These are phyloP conservation scores for Phaeosphaeria sp. DNA, from an alignment of 2,329 filamentous ascomycete genomes.

Conservation along the genomic window DNA sequence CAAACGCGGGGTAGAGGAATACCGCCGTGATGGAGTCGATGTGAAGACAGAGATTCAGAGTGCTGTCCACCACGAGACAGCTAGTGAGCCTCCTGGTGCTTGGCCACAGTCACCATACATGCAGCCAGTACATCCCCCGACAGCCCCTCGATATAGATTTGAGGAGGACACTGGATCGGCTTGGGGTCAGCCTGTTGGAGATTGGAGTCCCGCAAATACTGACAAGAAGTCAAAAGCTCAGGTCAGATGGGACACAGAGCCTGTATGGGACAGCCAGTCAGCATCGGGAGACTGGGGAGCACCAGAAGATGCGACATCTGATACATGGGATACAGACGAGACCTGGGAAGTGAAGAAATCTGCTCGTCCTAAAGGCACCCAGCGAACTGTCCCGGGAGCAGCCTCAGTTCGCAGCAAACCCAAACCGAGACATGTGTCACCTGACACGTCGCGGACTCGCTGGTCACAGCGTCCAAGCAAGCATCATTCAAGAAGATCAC, in stretches of 20 bases:
- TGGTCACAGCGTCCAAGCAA: conserved; percentile 1
- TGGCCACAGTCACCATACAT: conserved; percentile 29
- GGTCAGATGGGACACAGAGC: conserved; percentile 17
- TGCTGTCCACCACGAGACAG: neutral
- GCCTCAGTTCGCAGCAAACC: conserved; percentile 1
- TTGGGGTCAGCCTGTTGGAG: conserved; percentile 2
- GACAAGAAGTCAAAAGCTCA: conserved; percentile 3
- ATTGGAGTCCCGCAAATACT: neutral
- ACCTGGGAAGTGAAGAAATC: conserved; percentile 16
- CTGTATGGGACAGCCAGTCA: conserved; percentile 14
- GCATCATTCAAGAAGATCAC: neutral
- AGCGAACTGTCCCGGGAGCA: neutral
- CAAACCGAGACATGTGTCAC: neutral
- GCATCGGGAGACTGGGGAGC: conserved; percentile 16
- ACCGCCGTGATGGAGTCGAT: conserved; percentile 10
- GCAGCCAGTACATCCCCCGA: neutral
- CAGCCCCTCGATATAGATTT: neutral
- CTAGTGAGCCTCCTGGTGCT: conserved; percentile 28
- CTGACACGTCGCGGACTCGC: neutral
- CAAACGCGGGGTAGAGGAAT: conserved; percentile 29
- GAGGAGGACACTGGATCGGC: neutral
- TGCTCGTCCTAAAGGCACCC: conserved; percentile 1
- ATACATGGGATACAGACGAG: conserved; percentile 28
- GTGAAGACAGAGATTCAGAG: neutral
- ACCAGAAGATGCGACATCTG: conserved; percentile 11